Percentiles rank a stretch among this genome's conserved stretches.
phyloP scores from a whole-genome alignment of 2,329 filamentous ascomycete genomes.

The Pseudocercospora pini-densiflorae region DNA sequence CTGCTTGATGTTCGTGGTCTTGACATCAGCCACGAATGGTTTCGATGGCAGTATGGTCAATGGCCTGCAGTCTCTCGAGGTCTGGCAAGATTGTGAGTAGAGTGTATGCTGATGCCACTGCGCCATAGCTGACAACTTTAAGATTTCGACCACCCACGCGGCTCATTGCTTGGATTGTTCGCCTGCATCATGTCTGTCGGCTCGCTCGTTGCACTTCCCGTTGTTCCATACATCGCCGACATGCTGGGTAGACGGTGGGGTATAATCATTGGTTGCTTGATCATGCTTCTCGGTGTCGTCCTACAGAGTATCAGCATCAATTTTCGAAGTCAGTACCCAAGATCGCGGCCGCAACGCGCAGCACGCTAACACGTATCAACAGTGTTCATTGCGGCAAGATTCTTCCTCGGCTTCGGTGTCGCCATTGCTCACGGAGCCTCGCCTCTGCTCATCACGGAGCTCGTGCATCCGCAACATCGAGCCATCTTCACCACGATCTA shows the following conservation, averaged over 20 bases:
- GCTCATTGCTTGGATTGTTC: slow-evolving; percentile 49
- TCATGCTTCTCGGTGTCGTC: slow-evolving; percentile 53
- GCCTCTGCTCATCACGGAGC: slow-evolving; percentile 44
- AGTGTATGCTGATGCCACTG: neutral
- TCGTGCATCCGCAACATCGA: slow-evolving; percentile 56
- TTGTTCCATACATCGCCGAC: slow-evolving; percentile 56
- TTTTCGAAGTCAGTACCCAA: slow-evolving; percentile 34
- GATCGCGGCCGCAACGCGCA: neutral
- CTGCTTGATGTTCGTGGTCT: slow-evolving; percentile 39
- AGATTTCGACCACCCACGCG: slow-evolving; percentile 39
- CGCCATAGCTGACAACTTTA: neutral
- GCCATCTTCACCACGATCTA: slow-evolving; percentile 55
- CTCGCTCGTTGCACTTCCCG: slow-evolving; percentile 52
- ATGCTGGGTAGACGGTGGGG: slow-evolving; percentile 52
- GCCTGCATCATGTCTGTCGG: slow-evolving; percentile 57
- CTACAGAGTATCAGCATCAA: slow-evolving; percentile 48
- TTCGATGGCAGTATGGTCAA: slow-evolving; percentile 59
- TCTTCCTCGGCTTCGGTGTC: slow-evolving; percentile 46
- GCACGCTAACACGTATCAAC: neutral
- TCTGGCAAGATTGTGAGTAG: slow-evolving; percentile 49
- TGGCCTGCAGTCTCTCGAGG: slow-evolving; percentile 51
- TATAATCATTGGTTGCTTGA: slow-evolving; percentile 52
- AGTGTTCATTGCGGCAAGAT: slow-evolving; percentile 51
- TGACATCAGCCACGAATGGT: slow-evolving; percentile 49
- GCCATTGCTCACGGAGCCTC: slow-evolving; percentile 45